Percentiles rank a stretch among this genome's conserved stretches.
Evolutionary conservation across 257 asterid genomes (phyloP).

Genomic region (Jacaranda copaia): DNA sequence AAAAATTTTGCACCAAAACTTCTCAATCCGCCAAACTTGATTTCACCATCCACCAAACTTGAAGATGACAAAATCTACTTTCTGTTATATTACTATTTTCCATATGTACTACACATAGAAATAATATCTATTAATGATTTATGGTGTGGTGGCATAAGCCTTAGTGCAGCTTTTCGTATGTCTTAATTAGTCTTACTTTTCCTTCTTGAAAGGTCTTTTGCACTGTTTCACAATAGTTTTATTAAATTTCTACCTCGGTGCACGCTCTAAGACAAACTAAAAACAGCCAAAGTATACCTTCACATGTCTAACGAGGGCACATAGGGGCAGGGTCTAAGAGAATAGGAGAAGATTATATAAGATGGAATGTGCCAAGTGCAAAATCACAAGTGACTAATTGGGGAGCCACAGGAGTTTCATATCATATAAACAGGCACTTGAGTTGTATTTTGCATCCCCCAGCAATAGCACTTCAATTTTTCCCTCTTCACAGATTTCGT

Average conservation of each 20-base stretch:
- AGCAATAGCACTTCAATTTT: background rate
- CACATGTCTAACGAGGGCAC: background rate
- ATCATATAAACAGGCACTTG: background rate
- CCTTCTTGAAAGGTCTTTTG: constrained; percentile 8
- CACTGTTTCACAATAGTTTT: background rate
- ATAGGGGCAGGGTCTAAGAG: background rate
- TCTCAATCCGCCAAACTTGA: background rate
- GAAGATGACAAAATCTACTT: background rate
- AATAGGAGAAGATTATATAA: background rate
- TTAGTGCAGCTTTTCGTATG: background rate
- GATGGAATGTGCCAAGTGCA: background rate
- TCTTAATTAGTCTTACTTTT: background rate
- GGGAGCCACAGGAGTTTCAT: constrained; percentile 2
- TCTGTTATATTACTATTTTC: background rate
- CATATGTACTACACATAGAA: background rate
- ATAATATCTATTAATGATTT: background rate
- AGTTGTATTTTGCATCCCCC: background rate
- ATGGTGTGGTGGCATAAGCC: background rate
- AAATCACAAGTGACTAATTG: background rate
- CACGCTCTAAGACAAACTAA: background rate
- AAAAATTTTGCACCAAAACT: background rate
- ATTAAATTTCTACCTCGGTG: background rate
- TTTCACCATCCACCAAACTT: background rate
- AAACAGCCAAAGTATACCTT: background rate
- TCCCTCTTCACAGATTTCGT: constrained; percentile 1